A percentile compares a stretch with the other conserved stretches of the same genome.
phyloP scores from a whole-genome alignment of 306 rosid genomes.

The Lablab purpureus region DNA sequence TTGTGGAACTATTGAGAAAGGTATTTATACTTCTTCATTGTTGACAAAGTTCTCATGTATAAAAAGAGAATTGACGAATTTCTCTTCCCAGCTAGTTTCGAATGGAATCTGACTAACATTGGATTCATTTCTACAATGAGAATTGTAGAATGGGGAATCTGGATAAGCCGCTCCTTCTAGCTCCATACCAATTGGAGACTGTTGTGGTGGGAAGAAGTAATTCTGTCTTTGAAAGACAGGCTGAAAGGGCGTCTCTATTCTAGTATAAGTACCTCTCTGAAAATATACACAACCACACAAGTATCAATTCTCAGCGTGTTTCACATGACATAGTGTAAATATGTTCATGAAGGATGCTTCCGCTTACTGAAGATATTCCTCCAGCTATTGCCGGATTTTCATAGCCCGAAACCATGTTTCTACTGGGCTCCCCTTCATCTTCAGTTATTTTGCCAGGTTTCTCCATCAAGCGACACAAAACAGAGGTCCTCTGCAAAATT shows the following conservation, averaged over 20 bases:
- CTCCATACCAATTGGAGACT: constrained; percentile 14
- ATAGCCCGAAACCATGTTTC: constrained; percentile 19
- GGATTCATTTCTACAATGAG: constrained; percentile 8
- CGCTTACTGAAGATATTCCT: constrained; percentile 53
- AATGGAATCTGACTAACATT: neutral
- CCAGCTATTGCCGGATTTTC: constrained; percentile 2
- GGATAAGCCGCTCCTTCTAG: neutral
- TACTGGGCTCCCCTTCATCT: constrained; percentile 51
- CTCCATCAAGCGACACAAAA: constrained; percentile 57
- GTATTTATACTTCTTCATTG: neutral
- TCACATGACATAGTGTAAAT: constrained; percentile 1
- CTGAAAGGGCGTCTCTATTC: neutral
- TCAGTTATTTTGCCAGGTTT: constrained; percentile 47
- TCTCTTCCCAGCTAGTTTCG: neutral
- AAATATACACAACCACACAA: constrained; percentile 11
- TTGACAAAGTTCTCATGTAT: neutral
- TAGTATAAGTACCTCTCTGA: constrained; percentile 27
- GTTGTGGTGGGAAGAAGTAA: neutral
- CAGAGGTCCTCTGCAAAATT: constrained; percentile 56
- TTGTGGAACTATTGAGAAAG: neutral
- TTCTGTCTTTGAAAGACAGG: neutral
- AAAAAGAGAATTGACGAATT: neutral
- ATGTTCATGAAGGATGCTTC: constrained; percentile 14
- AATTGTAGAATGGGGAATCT: neutral
- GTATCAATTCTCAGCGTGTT: constrained; percentile 13